Conservation (phyloP, 345 rosid species). For the Laguncularia racemosa region DNA sequence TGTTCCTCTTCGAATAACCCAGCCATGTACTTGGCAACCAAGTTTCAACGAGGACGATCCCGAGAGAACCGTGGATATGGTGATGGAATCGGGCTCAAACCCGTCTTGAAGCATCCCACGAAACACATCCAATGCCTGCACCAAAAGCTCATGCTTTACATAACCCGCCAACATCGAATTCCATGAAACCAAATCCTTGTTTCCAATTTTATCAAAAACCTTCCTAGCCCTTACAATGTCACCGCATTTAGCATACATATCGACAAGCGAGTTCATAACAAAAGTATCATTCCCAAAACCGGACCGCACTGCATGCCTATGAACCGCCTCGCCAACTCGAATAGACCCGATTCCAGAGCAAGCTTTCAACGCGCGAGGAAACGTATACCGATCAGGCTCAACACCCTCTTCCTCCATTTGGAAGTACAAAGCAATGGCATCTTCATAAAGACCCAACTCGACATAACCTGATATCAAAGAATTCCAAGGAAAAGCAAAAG, state of each 20-base stretch:
- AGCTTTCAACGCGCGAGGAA: slow-evolving; percentile 77
- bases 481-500: slow-evolving; percentile 76
- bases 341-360: slow-evolving; percentile 77
- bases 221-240: slow-evolving; percentile 70
- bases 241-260: slow-evolving; percentile 91
- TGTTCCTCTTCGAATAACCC: slow-evolving; percentile 51
- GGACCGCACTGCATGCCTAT: slow-evolving; percentile 55
- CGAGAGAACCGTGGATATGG: slow-evolving; percentile 56
- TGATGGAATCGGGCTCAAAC: slow-evolving; percentile 57
- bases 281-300: slow-evolving; percentile 58
- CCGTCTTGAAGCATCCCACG: slow-evolving; percentile 46
- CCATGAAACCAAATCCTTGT: slow-evolving; percentile 63
- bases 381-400: slow-evolving; percentile 67
- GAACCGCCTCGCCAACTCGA: slow-evolving; percentile 65
- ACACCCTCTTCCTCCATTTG: slow-evolving; percentile 88
- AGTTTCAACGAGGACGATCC: slow-evolving; percentile 30
- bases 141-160: slow-evolving; percentile 49
- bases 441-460: slow-evolving; percentile 55
- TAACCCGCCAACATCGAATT: slow-evolving; percentile 67
- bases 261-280: slow-evolving; percentile 71
- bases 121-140: slow-evolving; percentile 44
- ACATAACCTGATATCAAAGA: slow-evolving; percentile 78
- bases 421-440: slow-evolving; percentile 77
- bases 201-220: slow-evolving; percentile 52
- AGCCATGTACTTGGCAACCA: slow-evolving; percentile 64